Evolutionary conservation across 1,284 basidiomycete species (phyloP), one percentile per base, ranked within the genome.

Genomic region (Melampsora larici-populina): DNA sequence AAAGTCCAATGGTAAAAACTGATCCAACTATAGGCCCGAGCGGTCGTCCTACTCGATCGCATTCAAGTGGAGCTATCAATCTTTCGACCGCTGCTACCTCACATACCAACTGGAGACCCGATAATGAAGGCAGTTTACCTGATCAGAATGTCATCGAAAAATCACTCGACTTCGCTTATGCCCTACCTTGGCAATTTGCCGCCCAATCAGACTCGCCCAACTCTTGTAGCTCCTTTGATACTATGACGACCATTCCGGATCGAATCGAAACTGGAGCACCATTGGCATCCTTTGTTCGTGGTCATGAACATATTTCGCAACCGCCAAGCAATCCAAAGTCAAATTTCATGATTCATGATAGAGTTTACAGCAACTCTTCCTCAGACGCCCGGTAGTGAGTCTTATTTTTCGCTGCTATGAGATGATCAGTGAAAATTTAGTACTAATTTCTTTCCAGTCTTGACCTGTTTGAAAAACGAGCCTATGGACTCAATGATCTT

Each of bases 1-100:
- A 24, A 11, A 58, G 55, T 29, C 55, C 55, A 29, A 24, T 58
- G n/a, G 1, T 29, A 7, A n/a, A 58, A n/a, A 1, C 9, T 58
- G 55, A 58, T 58, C 5, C 18, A 15, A 58, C 7, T 29, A 58
- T 58, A 24, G 18, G 17, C 24, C 2, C 51, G 5, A 55, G 51
- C 55, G 55, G n/a, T 58, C 55, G 55, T 24, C 55, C 55, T n/a
- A 24, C 55, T 29, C 55, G 55, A 58, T 58, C 55, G 26, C 55
- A 58, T 58, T 58, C 55, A 7, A 58, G 55, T 29, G 26, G 55
- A 8, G 55, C 55, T n/a, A n/a, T 58, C 18, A 15, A 58, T 58
- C 26, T 24, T 58, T 58, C 55, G 18, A 8, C 21, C 21, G 55
- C 55, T 7, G 1, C 13, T n/a, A 7, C 55, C n/a, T 58, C 55